A percentile compares a stretch with the other conserved stretches of the same genome.
Conservation (phyloP, 164 flowering plant genomes). For the Sedum album region DNA sequence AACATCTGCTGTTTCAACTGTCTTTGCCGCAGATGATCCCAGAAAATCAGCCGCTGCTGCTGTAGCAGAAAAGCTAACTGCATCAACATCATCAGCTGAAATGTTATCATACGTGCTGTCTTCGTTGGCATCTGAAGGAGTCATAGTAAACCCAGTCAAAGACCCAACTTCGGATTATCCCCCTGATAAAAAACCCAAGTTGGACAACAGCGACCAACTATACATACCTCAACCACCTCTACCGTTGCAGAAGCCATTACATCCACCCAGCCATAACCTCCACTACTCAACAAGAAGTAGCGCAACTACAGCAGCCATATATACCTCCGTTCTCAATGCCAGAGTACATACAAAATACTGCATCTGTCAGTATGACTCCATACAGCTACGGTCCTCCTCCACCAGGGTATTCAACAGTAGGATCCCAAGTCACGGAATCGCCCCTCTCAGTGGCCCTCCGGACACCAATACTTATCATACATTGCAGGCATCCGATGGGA, state of each 20-base stretch:
- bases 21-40: conserved; percentile 42
- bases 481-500: conserved; percentile 56
- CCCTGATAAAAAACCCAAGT: conserved; percentile 59
- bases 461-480: conserved; percentile 39
- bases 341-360: conserved; percentile 47
- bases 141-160: conserved; percentile 34
- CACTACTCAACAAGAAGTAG: conserved; percentile 23
- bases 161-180: conserved; percentile 44
- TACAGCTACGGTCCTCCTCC: conserved; percentile 37
- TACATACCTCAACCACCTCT: conserved; percentile 30
- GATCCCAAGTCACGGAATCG: conserved; percentile 31
- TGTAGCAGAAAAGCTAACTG: conserved; percentile 81
- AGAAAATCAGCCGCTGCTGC: conserved; percentile 84
- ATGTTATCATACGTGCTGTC: conserved; percentile 85
- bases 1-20: conserved; percentile 26
- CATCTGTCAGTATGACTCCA: conserved; percentile 31
- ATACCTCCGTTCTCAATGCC: conserved; percentile 39
- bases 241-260: conserved; percentile 19
- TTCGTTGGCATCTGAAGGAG: conserved; percentile 78
- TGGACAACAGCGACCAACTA: conserved; percentile 38
- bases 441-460: conserved; percentile 33
- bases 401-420: conserved; percentile 36
- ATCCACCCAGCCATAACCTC: conserved; percentile 21
- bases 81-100: conserved; percentile 92
- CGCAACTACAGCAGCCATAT: conserved; percentile 27